Percentiles rank a stretch among this genome's conserved stretches.
Evolutionary conservation across 345 rosid species (phyloP).

Genomic region (Erodium maritimum): DNA sequence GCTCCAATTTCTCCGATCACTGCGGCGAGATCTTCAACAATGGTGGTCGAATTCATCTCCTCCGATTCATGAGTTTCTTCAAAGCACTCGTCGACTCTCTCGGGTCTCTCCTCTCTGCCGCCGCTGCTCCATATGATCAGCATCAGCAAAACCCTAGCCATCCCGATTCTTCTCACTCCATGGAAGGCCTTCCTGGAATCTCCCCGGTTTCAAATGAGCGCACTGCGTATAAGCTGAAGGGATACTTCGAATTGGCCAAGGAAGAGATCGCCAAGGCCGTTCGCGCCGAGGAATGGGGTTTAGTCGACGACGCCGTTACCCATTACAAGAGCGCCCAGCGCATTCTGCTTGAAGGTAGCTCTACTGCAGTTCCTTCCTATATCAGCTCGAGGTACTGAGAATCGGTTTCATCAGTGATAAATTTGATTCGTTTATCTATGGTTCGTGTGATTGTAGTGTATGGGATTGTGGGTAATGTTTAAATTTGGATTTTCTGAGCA

Average conservation of each 20-base stretch:
- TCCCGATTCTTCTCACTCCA: slow-evolving; percentile 16
- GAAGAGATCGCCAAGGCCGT: slow-evolving; percentile 74
- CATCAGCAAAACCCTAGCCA: slow-evolving; percentile 22
- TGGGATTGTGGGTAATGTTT: background rate
- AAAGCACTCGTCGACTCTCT: slow-evolving; percentile 49
- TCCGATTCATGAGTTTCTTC: slow-evolving; percentile 43
- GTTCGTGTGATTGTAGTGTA: background rate
- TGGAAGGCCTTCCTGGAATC: slow-evolving; percentile 38
- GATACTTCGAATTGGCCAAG: slow-evolving; percentile 76
- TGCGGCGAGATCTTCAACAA: background rate
- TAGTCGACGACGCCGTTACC: slow-evolving; percentile 58
- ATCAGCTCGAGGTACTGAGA: slow-evolving; percentile 43
- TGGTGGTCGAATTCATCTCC: background rate
- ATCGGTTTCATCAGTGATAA: background rate
- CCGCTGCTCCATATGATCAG: slow-evolving; percentile 15
- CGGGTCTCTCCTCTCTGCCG: slow-evolving; percentile 35
- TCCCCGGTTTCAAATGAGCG: slow-evolving; percentile 51
- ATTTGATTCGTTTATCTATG: background rate
- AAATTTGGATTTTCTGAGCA: background rate
- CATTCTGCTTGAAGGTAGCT: slow-evolving; percentile 52
- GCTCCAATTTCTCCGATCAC: background rate
- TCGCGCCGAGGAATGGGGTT: slow-evolving; percentile 89
- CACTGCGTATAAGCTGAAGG: slow-evolving; percentile 77
- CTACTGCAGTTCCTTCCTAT: slow-evolving; percentile 61
- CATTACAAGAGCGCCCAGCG: slow-evolving; percentile 77